A percentile compares a stretch with the other conserved stretches of the same genome.
phyloP scores from a whole-genome alignment of 2,329 filamentous ascomycete species.

The Fusarium pseudoanthophilum region DNA sequence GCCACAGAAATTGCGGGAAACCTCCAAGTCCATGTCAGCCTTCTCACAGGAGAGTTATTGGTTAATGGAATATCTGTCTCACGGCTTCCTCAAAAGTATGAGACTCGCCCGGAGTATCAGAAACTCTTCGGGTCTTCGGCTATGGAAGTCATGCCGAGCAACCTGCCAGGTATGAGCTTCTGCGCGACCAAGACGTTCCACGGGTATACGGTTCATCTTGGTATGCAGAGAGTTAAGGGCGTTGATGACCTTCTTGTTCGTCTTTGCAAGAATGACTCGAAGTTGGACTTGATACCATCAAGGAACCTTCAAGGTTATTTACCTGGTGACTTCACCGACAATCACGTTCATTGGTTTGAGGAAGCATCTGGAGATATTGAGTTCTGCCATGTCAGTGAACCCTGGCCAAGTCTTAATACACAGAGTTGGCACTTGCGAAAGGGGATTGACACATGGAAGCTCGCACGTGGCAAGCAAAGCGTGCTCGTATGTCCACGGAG shows the following conservation, averaged over 20 bases:
- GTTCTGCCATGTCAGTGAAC: conserved; percentile 43
- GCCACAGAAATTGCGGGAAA: conserved; percentile 1
- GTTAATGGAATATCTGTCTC: conserved; percentile 22
- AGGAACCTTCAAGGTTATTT: conserved; percentile 43
- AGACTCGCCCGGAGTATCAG: conserved; percentile 8
- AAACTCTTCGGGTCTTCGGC: conserved; percentile 20
- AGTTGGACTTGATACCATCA: conserved; percentile 49
- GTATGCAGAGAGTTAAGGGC: conserved; percentile 43
- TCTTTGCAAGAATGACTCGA: conserved; percentile 14
- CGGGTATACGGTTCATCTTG: conserved; percentile 39
- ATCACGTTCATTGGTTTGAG: conserved; percentile 60
- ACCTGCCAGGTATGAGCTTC: conserved; percentile 51
- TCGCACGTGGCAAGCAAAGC: not conserved
- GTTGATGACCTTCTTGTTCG: conserved; percentile 52
- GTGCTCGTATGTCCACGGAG: conserved; percentile 1
- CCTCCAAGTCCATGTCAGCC: conserved; percentile 8
- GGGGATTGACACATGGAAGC: not conserved
- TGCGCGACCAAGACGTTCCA: conserved; percentile 49
- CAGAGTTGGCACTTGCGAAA: conserved; percentile 45
- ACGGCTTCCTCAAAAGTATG: conserved; percentile 15
- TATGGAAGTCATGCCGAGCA: conserved; percentile 36
- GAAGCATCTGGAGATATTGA: conserved; percentile 46
- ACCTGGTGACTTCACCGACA: conserved; percentile 52
- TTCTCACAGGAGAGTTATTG: conserved; percentile 24
- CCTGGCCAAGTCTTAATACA: conserved; percentile 39